Evolutionary conservation across 106 monocot genomes (phyloP), one percentile per base, ranked within the genome.

Genomic region (Allium cepa): DNA sequence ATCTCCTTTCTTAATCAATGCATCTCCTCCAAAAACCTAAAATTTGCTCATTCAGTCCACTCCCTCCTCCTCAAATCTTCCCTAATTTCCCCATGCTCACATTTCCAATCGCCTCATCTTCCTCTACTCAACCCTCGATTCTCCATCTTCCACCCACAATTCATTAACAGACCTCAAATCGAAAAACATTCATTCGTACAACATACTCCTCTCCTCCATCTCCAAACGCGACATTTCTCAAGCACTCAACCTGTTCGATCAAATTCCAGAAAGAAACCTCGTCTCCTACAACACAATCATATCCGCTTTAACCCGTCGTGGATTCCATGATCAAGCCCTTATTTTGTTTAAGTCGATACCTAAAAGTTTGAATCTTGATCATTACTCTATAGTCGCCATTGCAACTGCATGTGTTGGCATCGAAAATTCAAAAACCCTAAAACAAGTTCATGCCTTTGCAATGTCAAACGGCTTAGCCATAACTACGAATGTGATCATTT

Each of bases 401-500:
- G 81, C 82, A 11, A 15, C 91, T 86, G 86, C 74, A 87, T 91
- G 52, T 62, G 79, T 49, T 77, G 86, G 47, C 71, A 70, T 26
- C 9, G 26, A 26, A 60, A 18, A 8, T 11, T 26, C 28, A 0
- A 60, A 10, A 28, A 26, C 9, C 3, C 18, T 22, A 4, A 46
- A 46, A 3, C 53, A 55, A 15, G 53, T 55, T 12, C 53, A 12
- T 55, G 4, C 53, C 36, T 36, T 36, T 36, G 36, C 36, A 36
- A 36, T 36, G 5, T 36, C 36, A 36, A 36, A 5, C 36, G 36
- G 36, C 36, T 36, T 36, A 1, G 36, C 36, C 36, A 36, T 36
- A 36, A 36, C 36, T 36, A 64, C 80, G 45, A 82, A 71, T 65
- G 15, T 60, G 26, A 79, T 84, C 15, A 80, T 78, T 63, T 59